These are phyloP conservation scores for Mucor saturninus DNA, from an alignment of 371 early-diverging fungal species.

Conservation along the genomic window DNA sequence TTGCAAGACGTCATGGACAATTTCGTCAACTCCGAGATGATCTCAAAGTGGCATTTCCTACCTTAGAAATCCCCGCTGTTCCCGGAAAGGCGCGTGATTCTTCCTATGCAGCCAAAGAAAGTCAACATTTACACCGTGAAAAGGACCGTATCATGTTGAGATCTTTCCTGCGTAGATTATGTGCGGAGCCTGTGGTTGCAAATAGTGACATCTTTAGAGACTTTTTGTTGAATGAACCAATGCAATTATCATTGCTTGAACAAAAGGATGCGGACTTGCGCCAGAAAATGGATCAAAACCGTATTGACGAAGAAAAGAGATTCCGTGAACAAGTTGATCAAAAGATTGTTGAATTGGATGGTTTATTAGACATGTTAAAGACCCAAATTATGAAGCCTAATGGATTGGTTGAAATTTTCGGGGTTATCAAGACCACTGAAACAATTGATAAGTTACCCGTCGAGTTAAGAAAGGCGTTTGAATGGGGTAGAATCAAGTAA, in stretches of 20 bases:
- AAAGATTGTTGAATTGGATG: constrained; percentile 57
- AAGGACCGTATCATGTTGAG: constrained; percentile 62
- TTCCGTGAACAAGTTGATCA: constrained; percentile 57
- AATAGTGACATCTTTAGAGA: constrained; percentile 36
- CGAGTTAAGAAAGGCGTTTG: constrained; percentile 57
- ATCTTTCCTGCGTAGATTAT: constrained; percentile 51
- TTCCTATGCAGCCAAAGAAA: constrained; percentile 11
- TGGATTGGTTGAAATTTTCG: constrained; percentile 46
- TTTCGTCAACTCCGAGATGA: constrained; percentile 46
- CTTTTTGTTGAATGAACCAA: constrained; percentile 57
- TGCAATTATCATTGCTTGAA: constrained; percentile 48
- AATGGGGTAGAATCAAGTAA: constrained; percentile 68
- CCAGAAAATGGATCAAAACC: constrained; percentile 42
- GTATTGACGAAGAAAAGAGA: constrained; percentile 50
- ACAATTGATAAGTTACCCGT: constrained; percentile 51
- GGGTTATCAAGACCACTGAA: constrained; percentile 48
- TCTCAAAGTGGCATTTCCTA: constrained; percentile 36
- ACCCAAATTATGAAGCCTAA: constrained; percentile 59
- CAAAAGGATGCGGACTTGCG: constrained; percentile 48
- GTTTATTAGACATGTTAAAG: constrained; percentile 57
- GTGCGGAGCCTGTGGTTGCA: constrained; percentile 44
- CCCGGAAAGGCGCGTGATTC: constrained; percentile 37
- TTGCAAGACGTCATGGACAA: constrained; percentile 47
- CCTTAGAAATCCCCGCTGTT: constrained; percentile 35
- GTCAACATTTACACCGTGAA: constrained; percentile 46